These are phyloP conservation scores for Lactarius psammicola DNA, from an alignment of 768 basidiomycete genomes.

Conservation along the genomic window DNA sequence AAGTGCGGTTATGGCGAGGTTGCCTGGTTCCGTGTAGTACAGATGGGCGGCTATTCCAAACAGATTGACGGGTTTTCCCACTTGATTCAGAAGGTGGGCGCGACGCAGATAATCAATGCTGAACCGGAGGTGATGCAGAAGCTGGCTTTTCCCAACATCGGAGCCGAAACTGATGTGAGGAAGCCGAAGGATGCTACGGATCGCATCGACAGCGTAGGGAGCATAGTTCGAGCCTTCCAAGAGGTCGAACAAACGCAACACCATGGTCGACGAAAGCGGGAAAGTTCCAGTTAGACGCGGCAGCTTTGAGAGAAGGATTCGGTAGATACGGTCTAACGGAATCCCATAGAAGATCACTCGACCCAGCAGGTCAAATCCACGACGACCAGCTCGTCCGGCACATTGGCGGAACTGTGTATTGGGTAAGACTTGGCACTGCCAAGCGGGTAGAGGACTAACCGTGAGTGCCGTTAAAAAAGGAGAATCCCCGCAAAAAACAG, in stretches of 20 bases:
- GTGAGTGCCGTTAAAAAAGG: constrained; percentile 59
- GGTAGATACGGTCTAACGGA: constrained; percentile 59
- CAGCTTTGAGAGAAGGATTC: constrained; percentile 60
- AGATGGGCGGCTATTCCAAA: constrained; percentile 54
- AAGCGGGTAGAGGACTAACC: constrained; percentile 38
- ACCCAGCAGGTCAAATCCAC: constrained; percentile 67
- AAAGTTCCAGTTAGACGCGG: constrained; percentile 63
- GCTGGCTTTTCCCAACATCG: constrained; percentile 51
- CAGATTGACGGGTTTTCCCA: constrained; percentile 57
- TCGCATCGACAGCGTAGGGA: constrained; percentile 46
- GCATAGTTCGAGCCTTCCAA: constrained; percentile 59
- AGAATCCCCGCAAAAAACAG: constrained; percentile 63
- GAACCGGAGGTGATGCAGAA: constrained; percentile 66
- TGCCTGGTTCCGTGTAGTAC: constrained; percentile 68
- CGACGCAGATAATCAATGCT: constrained; percentile 69
- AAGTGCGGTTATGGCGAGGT: constrained; percentile 60
- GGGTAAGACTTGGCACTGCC: constrained; percentile 16
- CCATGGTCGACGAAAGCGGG: constrained; percentile 64
- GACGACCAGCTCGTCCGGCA: constrained; percentile 68
- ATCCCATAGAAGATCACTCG: constrained; percentile 74
- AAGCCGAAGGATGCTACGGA: constrained; percentile 53
- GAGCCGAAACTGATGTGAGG: constrained; percentile 60
- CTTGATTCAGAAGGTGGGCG: constrained; percentile 48
- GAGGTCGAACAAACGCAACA: constrained; percentile 62
- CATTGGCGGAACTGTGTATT: constrained; percentile 63